These are phyloP conservation scores for Leccinum longicurvipes DNA, from an alignment of 768 basidiomycete species.

Conservation along the genomic window DNA sequence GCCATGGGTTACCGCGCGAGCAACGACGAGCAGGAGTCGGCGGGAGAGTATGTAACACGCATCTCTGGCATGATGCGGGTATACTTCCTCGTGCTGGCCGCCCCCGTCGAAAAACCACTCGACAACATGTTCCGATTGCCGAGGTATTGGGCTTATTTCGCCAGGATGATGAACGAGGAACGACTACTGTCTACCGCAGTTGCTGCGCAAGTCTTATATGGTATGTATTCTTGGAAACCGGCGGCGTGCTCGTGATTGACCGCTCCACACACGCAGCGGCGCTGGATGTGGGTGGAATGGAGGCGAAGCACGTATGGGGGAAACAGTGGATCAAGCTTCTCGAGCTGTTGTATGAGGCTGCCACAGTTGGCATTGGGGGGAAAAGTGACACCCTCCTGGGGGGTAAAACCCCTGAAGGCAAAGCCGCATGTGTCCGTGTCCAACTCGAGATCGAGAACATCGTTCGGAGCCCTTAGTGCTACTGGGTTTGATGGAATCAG, in stretches of 20 bases:
- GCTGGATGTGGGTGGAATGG: constrained; percentile 64
- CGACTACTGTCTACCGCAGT: constrained; percentile 53
- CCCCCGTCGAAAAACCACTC: constrained; percentile 39
- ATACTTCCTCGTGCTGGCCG: constrained; percentile 69
- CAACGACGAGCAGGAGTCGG: constrained; percentile 47
- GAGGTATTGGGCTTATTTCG: constrained; percentile 70
- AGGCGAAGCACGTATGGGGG: constrained; percentile 67
- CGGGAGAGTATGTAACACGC: constrained; percentile 60
- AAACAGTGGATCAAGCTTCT: constrained; percentile 76
- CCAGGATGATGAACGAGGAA: constrained; percentile 54
- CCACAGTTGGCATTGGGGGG: constrained; percentile 49
- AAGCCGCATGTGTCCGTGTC: constrained; percentile 59
- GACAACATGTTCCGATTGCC: constrained; percentile 54
- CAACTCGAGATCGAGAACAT: constrained; percentile 67
- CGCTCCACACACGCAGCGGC: constrained; percentile 49
- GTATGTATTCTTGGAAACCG: constrained; percentile 33
- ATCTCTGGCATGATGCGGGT: constrained; percentile 81
- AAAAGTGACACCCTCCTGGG: constrained; percentile 44
- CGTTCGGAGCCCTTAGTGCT: constrained; percentile 32
- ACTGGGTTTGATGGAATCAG: constrained; percentile 6
- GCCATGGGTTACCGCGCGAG: constrained; percentile 54
- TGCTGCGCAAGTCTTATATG: constrained; percentile 65
- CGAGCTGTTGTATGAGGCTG: constrained; percentile 59
- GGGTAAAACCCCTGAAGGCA: constrained; percentile 57
- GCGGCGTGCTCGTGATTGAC: constrained; percentile 7